These are phyloP conservation scores for Borovskyia barvae DNA, from an alignment of 208 protist genomes.

Conservation along the genomic window DNA sequence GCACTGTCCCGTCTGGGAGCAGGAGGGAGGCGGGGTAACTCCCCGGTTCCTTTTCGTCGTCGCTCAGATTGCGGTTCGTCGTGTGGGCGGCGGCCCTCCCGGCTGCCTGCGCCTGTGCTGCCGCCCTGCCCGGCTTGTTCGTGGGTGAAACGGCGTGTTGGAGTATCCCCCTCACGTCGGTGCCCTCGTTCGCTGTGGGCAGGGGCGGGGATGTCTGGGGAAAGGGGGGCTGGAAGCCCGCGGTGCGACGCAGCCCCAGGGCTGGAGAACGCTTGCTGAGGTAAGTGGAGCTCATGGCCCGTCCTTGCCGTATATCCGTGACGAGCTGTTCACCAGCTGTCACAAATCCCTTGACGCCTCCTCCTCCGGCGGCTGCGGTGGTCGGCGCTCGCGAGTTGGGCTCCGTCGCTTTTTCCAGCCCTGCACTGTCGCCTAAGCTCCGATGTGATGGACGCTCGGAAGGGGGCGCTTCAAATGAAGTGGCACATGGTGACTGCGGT, in stretches of 20 bases:
- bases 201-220: slow-evolving; percentile 39
- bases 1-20: slow-evolving; percentile 69
- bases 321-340: slow-evolving; percentile 59
- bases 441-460: too few relatives aligned
- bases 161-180: not conserved
- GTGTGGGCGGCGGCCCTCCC: too few relatives aligned
- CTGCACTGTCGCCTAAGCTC: too few relatives aligned
- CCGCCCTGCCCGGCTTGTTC: not conserved
- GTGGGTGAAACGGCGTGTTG: not conserved
- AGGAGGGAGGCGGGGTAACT: slow-evolving; percentile 57
- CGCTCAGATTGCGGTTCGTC: not conserved
- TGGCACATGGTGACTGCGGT: not conserved
- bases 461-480: too few relatives aligned
- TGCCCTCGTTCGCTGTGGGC: not conserved
- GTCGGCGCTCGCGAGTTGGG: too few relatives aligned
- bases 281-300: slow-evolving; percentile 32
- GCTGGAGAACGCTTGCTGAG: slow-evolving; percentile 48
- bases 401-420: too few relatives aligned
- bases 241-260: slow-evolving; percentile 52
- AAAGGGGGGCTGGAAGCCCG: slow-evolving; percentile 56
- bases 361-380: too few relatives aligned
- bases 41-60: slow-evolving; percentile 31
- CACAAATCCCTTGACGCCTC: slow-evolving; percentile 39
- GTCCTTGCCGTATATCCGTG: slow-evolving; percentile 37
- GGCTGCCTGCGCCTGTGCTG: too few relatives aligned